Evolutionary conservation across 2,329 filamentous ascomycete genomes (phyloP).

Genomic region (Alternaria consortialis): DNA sequence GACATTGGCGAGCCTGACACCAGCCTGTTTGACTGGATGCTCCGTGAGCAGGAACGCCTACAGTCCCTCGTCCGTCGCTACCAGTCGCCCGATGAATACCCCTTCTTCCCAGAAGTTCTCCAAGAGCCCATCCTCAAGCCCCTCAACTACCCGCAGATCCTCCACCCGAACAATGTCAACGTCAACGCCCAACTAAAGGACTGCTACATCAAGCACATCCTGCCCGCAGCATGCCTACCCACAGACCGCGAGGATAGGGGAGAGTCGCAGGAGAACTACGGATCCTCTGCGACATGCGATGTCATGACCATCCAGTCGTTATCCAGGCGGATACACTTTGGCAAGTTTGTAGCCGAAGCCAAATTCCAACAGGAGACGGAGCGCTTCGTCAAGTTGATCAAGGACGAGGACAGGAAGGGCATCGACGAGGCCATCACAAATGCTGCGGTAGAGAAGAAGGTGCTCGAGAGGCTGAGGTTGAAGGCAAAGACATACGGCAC

Average conservation of each 20-base stretch:
- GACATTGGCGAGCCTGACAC: slow-evolving; percentile 75
- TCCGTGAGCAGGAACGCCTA: slow-evolving; percentile 86
- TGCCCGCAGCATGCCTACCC: slow-evolving; percentile 83
- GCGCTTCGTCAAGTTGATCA: slow-evolving; percentile 82
- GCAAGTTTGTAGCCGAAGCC: slow-evolving; percentile 96
- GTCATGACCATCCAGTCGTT: slow-evolving; percentile 89
- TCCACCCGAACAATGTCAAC: slow-evolving; percentile 89
- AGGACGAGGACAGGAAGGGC: slow-evolving; percentile 77
- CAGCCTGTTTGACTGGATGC: slow-evolving; percentile 93
- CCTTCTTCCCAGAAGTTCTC: slow-evolving; percentile 88
- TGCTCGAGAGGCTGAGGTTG: slow-evolving; percentile 82
- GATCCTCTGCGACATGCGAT: slow-evolving; percentile 88
- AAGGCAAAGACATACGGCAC: slow-evolving; percentile 95
- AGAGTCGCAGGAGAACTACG: slow-evolving; percentile 93
- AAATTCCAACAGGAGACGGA: slow-evolving; percentile 89
- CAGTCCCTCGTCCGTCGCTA: slow-evolving; percentile 95
- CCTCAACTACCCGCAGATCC: slow-evolving; percentile 84
- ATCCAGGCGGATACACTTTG: slow-evolving; percentile 92
- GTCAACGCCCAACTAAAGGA: slow-evolving; percentile 87
- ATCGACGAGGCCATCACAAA: slow-evolving; percentile 94
- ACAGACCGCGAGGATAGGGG: slow-evolving; percentile 81
- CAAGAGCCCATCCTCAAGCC: slow-evolving; percentile 85
- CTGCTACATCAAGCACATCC: slow-evolving; percentile 82
- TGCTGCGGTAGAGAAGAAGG: slow-evolving; percentile 85
- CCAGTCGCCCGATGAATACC: slow-evolving; percentile 95